Evolutionary conservation across 1,139 yeast species (phyloP).

Genomic region (Yamadazyma triangularis): DNA sequence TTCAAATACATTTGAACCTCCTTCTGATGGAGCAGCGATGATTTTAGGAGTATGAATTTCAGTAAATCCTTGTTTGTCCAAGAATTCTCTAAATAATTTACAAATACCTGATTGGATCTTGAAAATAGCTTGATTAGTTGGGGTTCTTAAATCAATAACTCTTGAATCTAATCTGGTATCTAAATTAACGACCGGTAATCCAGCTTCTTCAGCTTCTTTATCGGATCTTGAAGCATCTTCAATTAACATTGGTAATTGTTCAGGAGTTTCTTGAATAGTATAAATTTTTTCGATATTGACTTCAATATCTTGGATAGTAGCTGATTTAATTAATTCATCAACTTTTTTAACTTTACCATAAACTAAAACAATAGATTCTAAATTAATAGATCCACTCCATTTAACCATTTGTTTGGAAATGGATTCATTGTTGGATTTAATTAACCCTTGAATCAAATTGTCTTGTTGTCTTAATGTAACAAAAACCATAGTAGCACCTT

Average conservation of each 20-base stretch:
- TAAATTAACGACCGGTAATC: constrained; percentile 88
- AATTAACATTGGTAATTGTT: constrained; percentile 85
- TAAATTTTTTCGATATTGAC: constrained; percentile 68
- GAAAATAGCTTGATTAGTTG: constrained; percentile 96
- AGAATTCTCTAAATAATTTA: constrained; percentile 82
- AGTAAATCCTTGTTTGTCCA: constrained; percentile 61
- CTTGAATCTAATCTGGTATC: constrained; percentile 95
- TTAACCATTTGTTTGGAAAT: constrained; percentile 95
- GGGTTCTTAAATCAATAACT: constrained; percentile 93
- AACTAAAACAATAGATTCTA: constrained; percentile 89
- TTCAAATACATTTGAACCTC: constrained; percentile 96
- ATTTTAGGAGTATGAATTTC: constrained; percentile 96
- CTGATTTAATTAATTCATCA: constrained; percentile 82
- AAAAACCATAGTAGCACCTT: constrained; percentile 93
- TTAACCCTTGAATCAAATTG: constrained; percentile 75
- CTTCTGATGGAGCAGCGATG: constrained; percentile 94
- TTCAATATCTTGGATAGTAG: constrained; percentile 90
- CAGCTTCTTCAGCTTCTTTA: constrained; percentile 88
- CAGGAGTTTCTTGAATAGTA: constrained; percentile 84
- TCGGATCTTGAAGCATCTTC: constrained; percentile 97
- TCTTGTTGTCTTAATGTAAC: constrained; percentile 88
- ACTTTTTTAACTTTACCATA: constrained; percentile 82
- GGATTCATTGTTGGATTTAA: constrained; percentile 56
- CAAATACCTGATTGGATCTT: constrained; percentile 89
- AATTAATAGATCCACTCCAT: constrained; percentile 83